Conservation (phyloP, 495 filamentous ascomycete species). For the Clohesyomyces aquaticus region DNA sequence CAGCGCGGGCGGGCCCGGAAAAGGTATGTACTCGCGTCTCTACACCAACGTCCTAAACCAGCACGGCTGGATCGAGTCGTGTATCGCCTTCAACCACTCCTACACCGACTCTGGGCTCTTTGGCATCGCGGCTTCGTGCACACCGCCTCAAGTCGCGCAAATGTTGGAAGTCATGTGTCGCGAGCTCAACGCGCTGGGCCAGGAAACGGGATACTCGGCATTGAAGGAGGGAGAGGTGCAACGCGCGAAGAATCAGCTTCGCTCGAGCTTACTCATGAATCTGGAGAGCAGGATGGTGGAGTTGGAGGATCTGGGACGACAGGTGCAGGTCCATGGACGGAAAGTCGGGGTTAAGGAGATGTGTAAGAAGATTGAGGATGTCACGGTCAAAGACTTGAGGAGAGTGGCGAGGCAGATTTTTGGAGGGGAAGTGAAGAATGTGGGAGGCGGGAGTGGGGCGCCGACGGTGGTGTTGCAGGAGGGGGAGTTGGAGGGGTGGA, state of each 20-base stretch:
- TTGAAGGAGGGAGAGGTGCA: constrained; percentile 81
- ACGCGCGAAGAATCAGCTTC: constrained; percentile 97
- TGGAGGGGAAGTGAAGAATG: constrained; percentile 74
- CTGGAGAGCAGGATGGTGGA: constrained; percentile 97
- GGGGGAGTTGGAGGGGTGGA: constrained; percentile 60
- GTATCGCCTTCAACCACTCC: constrained; percentile 93
- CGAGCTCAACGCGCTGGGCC: constrained; percentile 76
- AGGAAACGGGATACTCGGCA: constrained; percentile 52
- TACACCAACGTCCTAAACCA: constrained; percentile 99
- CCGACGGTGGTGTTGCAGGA: constrained; percentile 97
- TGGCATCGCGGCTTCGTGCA: constrained; percentile 86
- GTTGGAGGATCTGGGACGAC: constrained; percentile 93
- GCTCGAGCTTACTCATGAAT: constrained; percentile 93
- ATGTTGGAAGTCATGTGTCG: constrained; percentile 95
- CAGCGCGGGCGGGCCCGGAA: constrained; percentile 94
- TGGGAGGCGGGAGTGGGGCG: constrained; percentile 77
- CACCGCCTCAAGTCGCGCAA: constrained; percentile 69
- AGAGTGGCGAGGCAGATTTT: constrained; percentile 83
- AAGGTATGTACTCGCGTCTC: constrained; percentile 97
- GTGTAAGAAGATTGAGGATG: constrained; percentile 79
- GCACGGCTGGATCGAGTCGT: constrained; percentile 93
- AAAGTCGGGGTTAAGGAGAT: constrained; percentile 93
- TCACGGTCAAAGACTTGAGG: constrained; percentile 81
- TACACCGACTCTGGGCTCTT: constrained; percentile 96
- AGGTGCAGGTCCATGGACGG: constrained; percentile 91